Conservation (phyloP, 768 basidiomycete genomes). For the Mycena crocata region DNA sequence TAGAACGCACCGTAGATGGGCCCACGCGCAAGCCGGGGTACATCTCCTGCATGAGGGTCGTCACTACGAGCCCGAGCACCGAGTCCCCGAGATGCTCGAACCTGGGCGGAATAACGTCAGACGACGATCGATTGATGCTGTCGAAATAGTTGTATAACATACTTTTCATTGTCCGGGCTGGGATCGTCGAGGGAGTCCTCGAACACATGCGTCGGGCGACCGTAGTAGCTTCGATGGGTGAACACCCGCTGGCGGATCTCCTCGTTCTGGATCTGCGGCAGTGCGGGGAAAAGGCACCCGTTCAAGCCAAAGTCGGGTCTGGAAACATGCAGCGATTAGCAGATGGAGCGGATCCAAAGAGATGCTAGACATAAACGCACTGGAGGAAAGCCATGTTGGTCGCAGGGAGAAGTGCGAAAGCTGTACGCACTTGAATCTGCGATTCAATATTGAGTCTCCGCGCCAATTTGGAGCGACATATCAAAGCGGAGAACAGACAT, state of each 20-base stretch:
- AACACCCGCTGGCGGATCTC: conserved; percentile 68
- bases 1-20: conserved; percentile 72
- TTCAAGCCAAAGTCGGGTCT: conserved; percentile 49
- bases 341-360: background rate
- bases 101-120: conserved; percentile 48
- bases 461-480: conserved; percentile 4
- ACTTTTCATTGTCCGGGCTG: conserved; percentile 89
- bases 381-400: background rate
- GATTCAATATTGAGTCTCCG: conserved; percentile 26
- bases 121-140: conserved; percentile 11
- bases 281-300: conserved; percentile 56
- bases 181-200: conserved; percentile 79
- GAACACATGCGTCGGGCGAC: conserved; percentile 78
- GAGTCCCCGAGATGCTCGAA: conserved; percentile 83
- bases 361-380: background rate
- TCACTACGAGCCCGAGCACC: conserved; percentile 77
- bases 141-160: conserved; percentile 35
- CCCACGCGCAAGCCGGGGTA: conserved; percentile 82
- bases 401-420: conserved; percentile 3
- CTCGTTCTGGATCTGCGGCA: conserved; percentile 65
- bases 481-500: background rate
- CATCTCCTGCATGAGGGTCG: conserved; percentile 68
- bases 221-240: conserved; percentile 80
- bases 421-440: conserved; percentile 18
- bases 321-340: background rate